A percentile compares a stretch with the other conserved stretches of the same genome.
Evolutionary conservation across 257 asterid species (phyloP).

Genomic region (Nicotiana tomentosiformis): DNA sequence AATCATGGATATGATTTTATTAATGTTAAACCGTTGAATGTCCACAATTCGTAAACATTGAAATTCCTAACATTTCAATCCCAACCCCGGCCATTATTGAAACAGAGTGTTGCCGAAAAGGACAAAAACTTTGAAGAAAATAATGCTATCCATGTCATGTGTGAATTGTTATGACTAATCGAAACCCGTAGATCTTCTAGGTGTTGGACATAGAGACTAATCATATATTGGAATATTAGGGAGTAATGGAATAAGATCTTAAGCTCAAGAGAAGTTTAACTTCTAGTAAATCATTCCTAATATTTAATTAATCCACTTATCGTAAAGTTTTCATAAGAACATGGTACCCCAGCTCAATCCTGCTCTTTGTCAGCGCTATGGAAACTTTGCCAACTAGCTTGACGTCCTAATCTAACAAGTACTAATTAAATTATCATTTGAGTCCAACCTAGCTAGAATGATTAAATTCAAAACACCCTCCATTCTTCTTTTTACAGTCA

Average conservation of each 20-base stretch:
- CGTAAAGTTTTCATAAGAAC: background rate
- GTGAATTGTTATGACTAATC: background rate
- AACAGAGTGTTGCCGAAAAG: background rate
- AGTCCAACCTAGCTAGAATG: background rate
- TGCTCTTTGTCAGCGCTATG: background rate
- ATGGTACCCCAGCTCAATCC: constrained; percentile 7
- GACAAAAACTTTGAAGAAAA: background rate
- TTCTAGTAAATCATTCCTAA: constrained; percentile 6
- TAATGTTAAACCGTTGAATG: background rate
- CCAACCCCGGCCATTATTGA: background rate
- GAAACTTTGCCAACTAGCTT: background rate
- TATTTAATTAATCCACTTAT: background rate
- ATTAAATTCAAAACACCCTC: background rate
- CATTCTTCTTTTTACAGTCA: background rate
- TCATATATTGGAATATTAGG: background rate
- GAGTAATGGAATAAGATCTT: background rate
- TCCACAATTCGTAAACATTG: too few species aligned
- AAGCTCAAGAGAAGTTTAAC: background rate
- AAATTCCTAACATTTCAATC: background rate
- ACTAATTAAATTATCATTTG: background rate
- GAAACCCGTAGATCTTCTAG: constrained; percentile 2
- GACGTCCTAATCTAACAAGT: background rate
- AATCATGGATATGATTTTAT: background rate
- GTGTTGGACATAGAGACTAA: background rate
- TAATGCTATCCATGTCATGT: background rate